Evolutionary conservation across 208 protist genomes (phyloP), one percentile per base, ranked within the genome.

Genomic region (Leishmania lainsoni): DNA sequence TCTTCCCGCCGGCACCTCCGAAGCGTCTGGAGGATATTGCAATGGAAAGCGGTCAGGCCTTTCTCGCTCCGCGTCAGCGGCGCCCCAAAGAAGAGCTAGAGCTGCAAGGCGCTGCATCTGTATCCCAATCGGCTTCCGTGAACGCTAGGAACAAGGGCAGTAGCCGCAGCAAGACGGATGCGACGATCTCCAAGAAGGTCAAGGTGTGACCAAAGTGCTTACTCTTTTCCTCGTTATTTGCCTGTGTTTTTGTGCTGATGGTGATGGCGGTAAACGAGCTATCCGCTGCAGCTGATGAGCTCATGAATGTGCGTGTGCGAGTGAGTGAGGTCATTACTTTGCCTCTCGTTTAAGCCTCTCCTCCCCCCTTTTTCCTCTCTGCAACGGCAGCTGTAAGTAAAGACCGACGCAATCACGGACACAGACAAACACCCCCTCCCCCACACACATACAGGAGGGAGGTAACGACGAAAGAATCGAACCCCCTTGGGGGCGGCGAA

Each of bases 31-130:
- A 98, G 78, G 95, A 98, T 89, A 89, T 97, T 26, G 95, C 95
- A 48, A 98, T 98, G 91, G 95, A 98, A 82, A 96, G 90, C 80
- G 95, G 95, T 61, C 79, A 98, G 86, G 95, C 95, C 10, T 98
- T 98, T 51, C 83, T 98, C 16, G 89, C 85, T 5, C 85, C 88
- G 45, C 83, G 86, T 39, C 35, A 39, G 35, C 35, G 35, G 1
- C 35, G 35, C 35, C 35, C 35, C 35, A 39, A 39, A 39, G 35
- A 39, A 39, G 35, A 39, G 35, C 35, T 84, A 81, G 90, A 95
- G 78, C 85, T 96, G 61, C 59, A 80, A 42, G 32, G 72, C 17
- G 22, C 68, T 5, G 51, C 61, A 20, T 26, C 73, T 9, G 45
- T 73, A 9, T 51, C 66, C 54, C 74, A 56, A 61, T 39, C 54